Evolutionary conservation across 352 stramenopile species (phyloP), one percentile per base, ranked within the genome.

Genomic region (Phytopythium sindhum): DNA sequence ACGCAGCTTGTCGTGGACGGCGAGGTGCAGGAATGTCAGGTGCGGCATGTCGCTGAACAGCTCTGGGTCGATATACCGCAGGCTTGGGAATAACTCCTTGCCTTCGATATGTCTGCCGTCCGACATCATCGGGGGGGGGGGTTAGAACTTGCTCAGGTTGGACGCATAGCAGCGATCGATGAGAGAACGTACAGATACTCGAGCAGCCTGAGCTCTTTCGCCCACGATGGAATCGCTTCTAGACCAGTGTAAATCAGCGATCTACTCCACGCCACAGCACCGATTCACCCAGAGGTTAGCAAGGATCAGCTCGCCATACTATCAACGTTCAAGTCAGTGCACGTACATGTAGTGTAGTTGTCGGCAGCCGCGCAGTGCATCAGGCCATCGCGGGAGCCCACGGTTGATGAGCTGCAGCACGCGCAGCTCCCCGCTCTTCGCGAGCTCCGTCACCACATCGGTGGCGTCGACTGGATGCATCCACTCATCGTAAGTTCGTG

Each of bases 131-230:
- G 10, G 14, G 62, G 29, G 24, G 31, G 28, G 26, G 21, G 48
- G 29, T 28, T 45, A 19, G 19, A 26, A 21, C 11, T 48, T 24
- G 44, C 23, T 24, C 28, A 45, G 33, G 55, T 54, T 33, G 33
- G 33, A 60, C 29, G 23, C 26, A 33, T 9, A 54, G 2, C 24
- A 48, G 5, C 28, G 41, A 12, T 12, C 17, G 3, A 47, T 28
- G 44, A 26, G 33, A 33, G 11, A 4, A 65, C 76, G 29, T 72
- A 85, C 76, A 85, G 19, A n/a, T 74, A 79, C 29, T 81, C 65
- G 8, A 85, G 69, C 3, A 65, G 68, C 28, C 51, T 68, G 61
- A 80, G 75, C 0, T 48, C 44, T 33, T 57, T 71, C 4, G 57
- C 19, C 75, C 75, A 80, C n/a, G 57, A 44, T 1, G 75, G 69